Percentiles rank a stretch among this genome's conserved stretches.
phyloP scores from a whole-genome alignment of 2,329 filamentous ascomycete genomes.

The Nemania sp. region DNA sequence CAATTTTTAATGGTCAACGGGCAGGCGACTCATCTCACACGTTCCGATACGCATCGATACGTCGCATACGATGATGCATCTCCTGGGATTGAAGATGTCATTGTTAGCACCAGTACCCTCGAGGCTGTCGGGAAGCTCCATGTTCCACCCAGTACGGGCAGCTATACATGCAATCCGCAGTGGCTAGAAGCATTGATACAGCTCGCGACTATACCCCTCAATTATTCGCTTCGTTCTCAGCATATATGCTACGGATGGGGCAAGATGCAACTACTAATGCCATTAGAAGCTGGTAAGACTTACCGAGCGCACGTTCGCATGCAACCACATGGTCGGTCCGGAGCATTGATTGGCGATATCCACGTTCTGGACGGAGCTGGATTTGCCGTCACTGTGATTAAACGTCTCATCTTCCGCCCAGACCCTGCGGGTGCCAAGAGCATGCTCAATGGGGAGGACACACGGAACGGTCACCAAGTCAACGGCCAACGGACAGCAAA shows the following conservation, averaged over 20 bases:
- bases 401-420: constrained; percentile 1
- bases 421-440: neutral
- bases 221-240: constrained; percentile 21
- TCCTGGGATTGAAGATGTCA: neutral
- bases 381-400: neutral
- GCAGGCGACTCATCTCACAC: constrained; percentile 1
- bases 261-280: constrained; percentile 20
- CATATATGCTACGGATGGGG: constrained; percentile 30
- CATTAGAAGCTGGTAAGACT: constrained; percentile 20
- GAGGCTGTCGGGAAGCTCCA: constrained; percentile 8
- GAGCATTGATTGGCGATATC: constrained; percentile 31
- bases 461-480: neutral
- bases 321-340: constrained; percentile 21
- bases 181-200: constrained; percentile 5
- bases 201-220: constrained; percentile 9
- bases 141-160: neutral
- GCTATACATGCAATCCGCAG: neutral
- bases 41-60: neutral
- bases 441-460: neutral
- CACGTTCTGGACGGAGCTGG: constrained; percentile 31
- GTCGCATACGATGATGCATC: neutral
- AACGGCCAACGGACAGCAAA: too few species aligned
- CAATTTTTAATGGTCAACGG: constrained; percentile 28
- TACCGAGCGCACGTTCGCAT: constrained; percentile 33
- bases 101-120: constrained; percentile 1